A percentile compares a stretch with the other conserved stretches of the same genome.
These are phyloP conservation scores for Acanthamoeba castellanii DNA, from an alignment of 208 protist genomes.

Conservation along the genomic window DNA sequence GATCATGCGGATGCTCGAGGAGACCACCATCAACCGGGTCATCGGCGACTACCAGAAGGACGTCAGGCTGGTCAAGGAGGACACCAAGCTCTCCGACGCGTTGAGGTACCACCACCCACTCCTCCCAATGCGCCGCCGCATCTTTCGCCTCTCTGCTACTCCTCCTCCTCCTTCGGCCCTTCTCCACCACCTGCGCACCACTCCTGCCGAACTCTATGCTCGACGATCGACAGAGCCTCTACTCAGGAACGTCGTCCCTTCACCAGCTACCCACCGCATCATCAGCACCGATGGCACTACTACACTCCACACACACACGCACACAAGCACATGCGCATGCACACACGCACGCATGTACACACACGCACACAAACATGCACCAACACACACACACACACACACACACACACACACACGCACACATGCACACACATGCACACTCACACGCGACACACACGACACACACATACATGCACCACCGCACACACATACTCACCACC, in stretches of 20 bases:
- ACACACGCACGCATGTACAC: too few species aligned
- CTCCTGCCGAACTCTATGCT: not conserved
- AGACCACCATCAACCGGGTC: constrained; percentile 21
- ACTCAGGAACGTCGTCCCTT: not conserved
- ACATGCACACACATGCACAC: too few species aligned
- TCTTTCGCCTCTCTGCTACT: not conserved
- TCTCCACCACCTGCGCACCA: not conserved
- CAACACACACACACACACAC: too few species aligned
- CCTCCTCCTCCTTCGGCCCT: not conserved
- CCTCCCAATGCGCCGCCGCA: not conserved
- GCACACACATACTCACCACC: too few species aligned
- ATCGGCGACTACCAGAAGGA: not conserved
- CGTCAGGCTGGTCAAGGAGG: not conserved
- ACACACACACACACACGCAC: too few species aligned
- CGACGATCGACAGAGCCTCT: not conserved
- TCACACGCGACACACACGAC: too few species aligned
- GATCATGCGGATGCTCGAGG: not conserved
- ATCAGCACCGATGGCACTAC: too few species aligned
- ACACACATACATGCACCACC: too few species aligned
- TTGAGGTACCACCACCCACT: not conserved
- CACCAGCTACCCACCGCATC: too few species aligned
- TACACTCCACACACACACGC: too few species aligned
- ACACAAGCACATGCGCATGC: too few species aligned
- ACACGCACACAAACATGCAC: too few species aligned
- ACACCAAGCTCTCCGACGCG: constrained; percentile 33